These are phyloP conservation scores for Coprinopsis marcescibilis DNA, from an alignment of 768 basidiomycete genomes.

Conservation along the genomic window DNA sequence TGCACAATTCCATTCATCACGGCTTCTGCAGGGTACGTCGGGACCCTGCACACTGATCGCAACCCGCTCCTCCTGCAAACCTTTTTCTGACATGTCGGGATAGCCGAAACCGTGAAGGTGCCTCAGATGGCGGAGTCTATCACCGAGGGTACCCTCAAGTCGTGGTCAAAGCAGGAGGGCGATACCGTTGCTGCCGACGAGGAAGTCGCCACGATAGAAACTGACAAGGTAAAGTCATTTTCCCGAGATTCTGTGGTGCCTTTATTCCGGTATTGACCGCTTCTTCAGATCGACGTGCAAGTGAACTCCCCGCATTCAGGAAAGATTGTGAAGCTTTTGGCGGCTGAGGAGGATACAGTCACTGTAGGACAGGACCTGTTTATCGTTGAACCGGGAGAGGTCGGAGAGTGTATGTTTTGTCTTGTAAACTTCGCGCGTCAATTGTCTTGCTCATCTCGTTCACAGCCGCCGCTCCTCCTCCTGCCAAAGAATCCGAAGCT, in stretches of 20 bases:
- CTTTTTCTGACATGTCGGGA: not conserved
- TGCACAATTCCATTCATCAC: constrained; percentile 66
- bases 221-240: constrained; percentile 74
- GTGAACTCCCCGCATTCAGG: constrained; percentile 91
- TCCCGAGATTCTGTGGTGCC: not conserved
- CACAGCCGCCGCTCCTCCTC: constrained; percentile 22
- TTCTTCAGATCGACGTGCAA: constrained; percentile 84
- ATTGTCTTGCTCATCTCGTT: constrained; percentile 3
- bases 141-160: constrained; percentile 92
- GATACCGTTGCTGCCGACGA: constrained; percentile 89
- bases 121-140: constrained; percentile 99
- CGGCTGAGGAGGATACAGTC: constrained; percentile 90
- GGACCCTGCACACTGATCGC: not conserved
- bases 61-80: not conserved
- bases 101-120: constrained; percentile 87
- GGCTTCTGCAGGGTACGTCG: constrained; percentile 61
- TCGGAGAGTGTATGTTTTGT: constrained; percentile 36
- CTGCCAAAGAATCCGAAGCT: constrained; percentile 26
- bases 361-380: constrained; percentile 93
- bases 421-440: not conserved
- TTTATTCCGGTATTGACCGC: constrained; percentile 2
- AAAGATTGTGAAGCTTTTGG: constrained; percentile 80
- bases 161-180: constrained; percentile 91
- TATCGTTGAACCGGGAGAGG: constrained; percentile 80
- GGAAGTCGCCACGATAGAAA: constrained; percentile 97